Conservation (phyloP, 306 rosid genomes). For the Medicago ruthenica region DNA sequence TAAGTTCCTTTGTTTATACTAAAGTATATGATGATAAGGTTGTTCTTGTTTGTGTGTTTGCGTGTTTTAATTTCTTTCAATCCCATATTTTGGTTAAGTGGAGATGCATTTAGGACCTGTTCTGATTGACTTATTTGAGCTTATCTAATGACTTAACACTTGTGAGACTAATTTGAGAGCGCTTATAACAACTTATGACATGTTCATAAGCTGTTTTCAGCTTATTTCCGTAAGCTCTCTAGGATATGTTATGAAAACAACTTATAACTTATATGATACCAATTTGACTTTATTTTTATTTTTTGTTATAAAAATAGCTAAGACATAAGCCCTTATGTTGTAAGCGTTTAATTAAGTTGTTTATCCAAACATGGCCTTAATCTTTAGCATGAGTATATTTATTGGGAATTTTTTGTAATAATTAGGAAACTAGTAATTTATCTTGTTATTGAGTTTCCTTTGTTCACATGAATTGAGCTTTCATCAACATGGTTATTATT, state of each 20-base stretch:
- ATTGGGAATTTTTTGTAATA: not conserved
- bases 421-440: not conserved
- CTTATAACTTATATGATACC: not conserved
- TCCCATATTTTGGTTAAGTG: not conserved
- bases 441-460: slow-evolving; percentile 5
- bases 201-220: not conserved
- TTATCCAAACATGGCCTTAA: not conserved
- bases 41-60: not conserved
- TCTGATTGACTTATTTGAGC: not conserved
- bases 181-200: not conserved
- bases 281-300: not conserved
- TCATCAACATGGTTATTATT: slow-evolving; percentile 29
- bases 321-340: not conserved
- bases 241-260: not conserved
- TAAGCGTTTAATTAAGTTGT: not conserved
- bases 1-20: slow-evolving; percentile 41
- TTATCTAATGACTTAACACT: not conserved
- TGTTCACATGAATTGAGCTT: slow-evolving; percentile 16
- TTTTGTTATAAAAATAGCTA: not conserved
- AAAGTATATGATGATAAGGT: not conserved
- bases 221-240: not conserved
- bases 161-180: not conserved
- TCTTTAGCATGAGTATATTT: not conserved
- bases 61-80: not conserved
- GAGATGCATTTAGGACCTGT: not conserved